These are phyloP conservation scores for Houttuynia cordata DNA, from an alignment of 164 flowering plant genomes.

Conservation along the genomic window DNA sequence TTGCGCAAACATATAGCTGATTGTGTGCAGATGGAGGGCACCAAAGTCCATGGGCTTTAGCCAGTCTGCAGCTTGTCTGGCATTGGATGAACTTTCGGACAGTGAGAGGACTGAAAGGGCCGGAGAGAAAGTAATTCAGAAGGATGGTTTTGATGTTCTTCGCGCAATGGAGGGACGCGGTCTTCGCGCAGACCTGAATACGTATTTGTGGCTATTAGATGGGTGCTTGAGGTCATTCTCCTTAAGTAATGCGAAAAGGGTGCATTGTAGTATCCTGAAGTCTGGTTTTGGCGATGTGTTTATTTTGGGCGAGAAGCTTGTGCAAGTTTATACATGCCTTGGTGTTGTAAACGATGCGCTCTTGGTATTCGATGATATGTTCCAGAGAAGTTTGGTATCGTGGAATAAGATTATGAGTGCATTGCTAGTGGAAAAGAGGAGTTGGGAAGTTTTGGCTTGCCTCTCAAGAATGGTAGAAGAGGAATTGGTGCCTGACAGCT, in stretches of 20 bases:
- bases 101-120: slow-evolving; percentile 8
- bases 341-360: slow-evolving; percentile 11
- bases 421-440: slow-evolving; percentile 5
- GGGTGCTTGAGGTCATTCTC: slow-evolving; percentile 11
- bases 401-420: slow-evolving; percentile 11
- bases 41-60: slow-evolving; percentile 11
- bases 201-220: slow-evolving; percentile 17
- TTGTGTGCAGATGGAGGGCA: slow-evolving; percentile 12
- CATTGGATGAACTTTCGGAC: slow-evolving; percentile 8
- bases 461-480: slow-evolving; percentile 11
- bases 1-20: slow-evolving; percentile 12
- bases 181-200: slow-evolving; percentile 10
- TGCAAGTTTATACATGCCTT: slow-evolving; percentile 5
- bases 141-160: slow-evolving; percentile 14
- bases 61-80: slow-evolving; percentile 5
- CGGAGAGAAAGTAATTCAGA: slow-evolving; percentile 1
- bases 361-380: slow-evolving; percentile 11
- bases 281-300: slow-evolving; percentile 12
- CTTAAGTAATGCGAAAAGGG: slow-evolving; percentile 9
- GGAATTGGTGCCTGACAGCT: not conserved
- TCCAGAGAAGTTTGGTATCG: slow-evolving; percentile 8
- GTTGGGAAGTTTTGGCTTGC: slow-evolving; percentile 1
- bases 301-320: slow-evolving; percentile 6
- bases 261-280: slow-evolving; percentile 19
- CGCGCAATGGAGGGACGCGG: slow-evolving; percentile 17